These are phyloP conservation scores for Phlebopus sp. DNA, from an alignment of 1,284 basidiomycete species.

Conservation along the genomic window DNA sequence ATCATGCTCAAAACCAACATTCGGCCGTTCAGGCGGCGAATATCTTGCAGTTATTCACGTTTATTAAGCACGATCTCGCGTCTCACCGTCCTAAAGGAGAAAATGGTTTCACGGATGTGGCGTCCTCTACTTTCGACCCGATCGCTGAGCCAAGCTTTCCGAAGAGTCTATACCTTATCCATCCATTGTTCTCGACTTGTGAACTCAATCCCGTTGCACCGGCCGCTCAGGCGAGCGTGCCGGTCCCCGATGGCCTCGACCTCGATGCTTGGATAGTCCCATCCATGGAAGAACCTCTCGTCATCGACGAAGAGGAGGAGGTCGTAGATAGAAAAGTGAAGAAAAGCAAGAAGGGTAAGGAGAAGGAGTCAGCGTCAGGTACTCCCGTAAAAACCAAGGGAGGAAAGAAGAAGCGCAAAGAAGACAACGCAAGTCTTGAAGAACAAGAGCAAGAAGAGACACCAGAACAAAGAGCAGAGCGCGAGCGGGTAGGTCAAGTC, in stretches of 20 bases:
- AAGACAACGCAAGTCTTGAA: conserved; percentile 35
- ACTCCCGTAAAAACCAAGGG: conserved; percentile 30
- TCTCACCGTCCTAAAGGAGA: conserved; percentile 49
- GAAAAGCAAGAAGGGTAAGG: conserved; percentile 50
- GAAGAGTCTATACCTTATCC: conserved; percentile 85
- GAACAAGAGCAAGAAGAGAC: conserved; percentile 44
- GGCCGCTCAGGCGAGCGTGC: conserved; percentile 78
- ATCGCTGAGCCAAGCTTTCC: conserved; percentile 57
- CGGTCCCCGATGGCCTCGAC: conserved; percentile 81
- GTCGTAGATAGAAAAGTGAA: conserved; percentile 33
- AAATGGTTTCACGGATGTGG: conserved; percentile 37
- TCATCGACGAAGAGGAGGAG: conserved; percentile 28
- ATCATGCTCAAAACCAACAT: conserved; percentile 1
- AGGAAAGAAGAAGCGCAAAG: conserved; percentile 29
- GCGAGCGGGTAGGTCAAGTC: conserved; percentile 51
- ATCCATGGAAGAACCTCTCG: conserved; percentile 45
- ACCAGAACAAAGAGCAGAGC: conserved; percentile 53
- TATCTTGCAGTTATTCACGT: conserved; percentile 72
- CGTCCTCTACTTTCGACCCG: conserved; percentile 37
- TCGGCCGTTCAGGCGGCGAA: conserved; percentile 65
- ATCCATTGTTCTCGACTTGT: conserved; percentile 77
- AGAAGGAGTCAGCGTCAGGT: conserved; percentile 38
- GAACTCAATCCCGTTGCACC: conserved; percentile 85
- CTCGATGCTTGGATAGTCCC: conserved; percentile 84
- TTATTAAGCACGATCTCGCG: conserved; percentile 79